Percentiles rank a stretch among this genome's conserved stretches.
These are phyloP conservation scores for Gossypium rotundifolium DNA, from an alignment of 345 rosid species.

Conservation along the genomic window DNA sequence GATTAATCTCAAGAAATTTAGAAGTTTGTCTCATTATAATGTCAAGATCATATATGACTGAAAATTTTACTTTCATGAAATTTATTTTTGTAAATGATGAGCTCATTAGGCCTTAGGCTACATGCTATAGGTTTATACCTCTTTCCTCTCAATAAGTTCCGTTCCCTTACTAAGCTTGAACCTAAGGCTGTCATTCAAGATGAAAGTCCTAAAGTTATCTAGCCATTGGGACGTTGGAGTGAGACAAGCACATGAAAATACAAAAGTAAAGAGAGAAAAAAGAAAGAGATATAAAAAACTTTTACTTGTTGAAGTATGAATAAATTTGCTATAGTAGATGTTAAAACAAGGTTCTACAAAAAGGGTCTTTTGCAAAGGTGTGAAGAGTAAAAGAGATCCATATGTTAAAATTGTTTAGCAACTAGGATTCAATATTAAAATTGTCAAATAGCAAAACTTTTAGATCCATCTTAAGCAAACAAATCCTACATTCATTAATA, in stretches of 20 bases:
- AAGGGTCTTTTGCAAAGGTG: neutral
- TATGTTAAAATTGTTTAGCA: neutral
- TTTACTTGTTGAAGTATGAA: neutral
- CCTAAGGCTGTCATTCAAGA: neutral
- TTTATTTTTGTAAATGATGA: neutral
- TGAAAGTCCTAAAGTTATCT: neutral
- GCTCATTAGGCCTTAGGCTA: neutral
- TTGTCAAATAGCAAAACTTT: neutral
- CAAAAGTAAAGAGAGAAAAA: neutral
- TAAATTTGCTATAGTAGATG: neutral
- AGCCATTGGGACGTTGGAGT: neutral
- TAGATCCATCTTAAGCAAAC: neutral
- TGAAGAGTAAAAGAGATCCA: neutral
- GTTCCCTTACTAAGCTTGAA: neutral
- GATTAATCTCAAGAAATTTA: neutral
- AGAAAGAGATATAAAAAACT: neutral
- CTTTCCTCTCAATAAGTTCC: neutral
- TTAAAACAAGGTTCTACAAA: neutral
- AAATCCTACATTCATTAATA: neutral
- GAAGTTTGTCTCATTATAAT: neutral
- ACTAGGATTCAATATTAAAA: neutral
- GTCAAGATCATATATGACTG: neutral
- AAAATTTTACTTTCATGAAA: neutral
- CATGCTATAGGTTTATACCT: neutral
- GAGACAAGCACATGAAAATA: neutral